Conservation (phyloP, 1,284 basidiomycete species). For the Vanrija humicola region DNA sequence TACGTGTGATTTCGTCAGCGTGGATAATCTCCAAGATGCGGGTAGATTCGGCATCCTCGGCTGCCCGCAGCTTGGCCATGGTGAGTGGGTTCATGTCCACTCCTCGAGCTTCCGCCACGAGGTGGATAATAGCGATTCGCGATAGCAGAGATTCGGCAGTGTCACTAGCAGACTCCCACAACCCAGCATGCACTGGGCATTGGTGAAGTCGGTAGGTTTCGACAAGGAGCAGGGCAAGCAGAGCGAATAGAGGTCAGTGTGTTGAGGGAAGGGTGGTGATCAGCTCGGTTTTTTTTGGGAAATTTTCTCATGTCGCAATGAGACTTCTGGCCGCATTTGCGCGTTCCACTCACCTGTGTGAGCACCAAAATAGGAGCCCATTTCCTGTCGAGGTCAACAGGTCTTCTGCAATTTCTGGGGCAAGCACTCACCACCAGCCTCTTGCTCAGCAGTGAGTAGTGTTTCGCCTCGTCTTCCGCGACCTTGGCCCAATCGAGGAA, state of each 20-base stretch:
- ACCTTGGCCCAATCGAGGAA: constrained; percentile 71
- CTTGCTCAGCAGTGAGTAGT: constrained; percentile 51
- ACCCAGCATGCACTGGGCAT: constrained; percentile 63
- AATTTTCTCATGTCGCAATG: too few relatives aligned
- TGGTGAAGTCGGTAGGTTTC: not conserved
- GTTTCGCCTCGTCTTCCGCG: constrained; percentile 81
- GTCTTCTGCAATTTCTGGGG: constrained; percentile 39
- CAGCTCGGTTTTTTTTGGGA: too few relatives aligned
- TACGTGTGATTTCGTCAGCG: constrained; percentile 68
- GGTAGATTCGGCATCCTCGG: constrained; percentile 67
- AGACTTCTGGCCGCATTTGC: not conserved
- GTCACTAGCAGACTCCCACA: constrained; percentile 76
- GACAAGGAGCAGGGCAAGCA: not conserved
- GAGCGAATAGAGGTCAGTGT: not conserved
- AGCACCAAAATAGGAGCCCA: constrained; percentile 69
- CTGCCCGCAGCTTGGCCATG: constrained; percentile 68
- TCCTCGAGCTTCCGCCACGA: constrained; percentile 83
- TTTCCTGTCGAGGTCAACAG: constrained; percentile 47
- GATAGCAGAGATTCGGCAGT: constrained; percentile 69
- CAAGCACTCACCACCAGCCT: constrained; percentile 57
- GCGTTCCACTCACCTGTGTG: constrained; percentile 27
- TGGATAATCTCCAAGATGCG: constrained; percentile 71
- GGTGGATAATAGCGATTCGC: constrained; percentile 79
- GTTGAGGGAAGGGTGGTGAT: not conserved
- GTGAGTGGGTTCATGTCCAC: constrained; percentile 82